Percentiles rank a stretch among this genome's conserved stretches.
These are phyloP conservation scores for Sugiyamaella neomexicana DNA, from an alignment of 1,139 yeast species.

Conservation along the genomic window DNA sequence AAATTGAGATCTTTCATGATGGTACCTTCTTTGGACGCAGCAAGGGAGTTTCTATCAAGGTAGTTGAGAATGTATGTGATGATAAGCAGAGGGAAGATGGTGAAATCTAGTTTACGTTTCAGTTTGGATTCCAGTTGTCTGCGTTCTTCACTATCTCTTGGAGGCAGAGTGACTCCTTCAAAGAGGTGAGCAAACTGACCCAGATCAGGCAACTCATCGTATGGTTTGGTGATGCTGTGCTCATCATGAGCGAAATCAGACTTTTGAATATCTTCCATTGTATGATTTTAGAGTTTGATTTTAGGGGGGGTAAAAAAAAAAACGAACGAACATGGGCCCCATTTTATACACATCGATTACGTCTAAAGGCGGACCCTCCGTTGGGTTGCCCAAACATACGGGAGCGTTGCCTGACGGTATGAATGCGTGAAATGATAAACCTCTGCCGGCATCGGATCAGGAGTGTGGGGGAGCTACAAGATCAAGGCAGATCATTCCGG, in stretches of 20 bases:
- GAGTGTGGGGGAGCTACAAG: too few species aligned
- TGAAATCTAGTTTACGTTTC: conserved; percentile 48
- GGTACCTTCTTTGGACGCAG: conserved; percentile 60
- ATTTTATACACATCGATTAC: neutral
- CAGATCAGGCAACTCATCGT: conserved; percentile 17
- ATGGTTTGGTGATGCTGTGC: conserved; percentile 5
- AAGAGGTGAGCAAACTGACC: conserved; percentile 23
- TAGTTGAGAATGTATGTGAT: conserved; percentile 59
- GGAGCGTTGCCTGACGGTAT: neutral
- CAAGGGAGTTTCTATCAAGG: conserved; percentile 61
- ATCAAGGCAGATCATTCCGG: too few species aligned
- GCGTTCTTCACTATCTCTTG: conserved; percentile 22
- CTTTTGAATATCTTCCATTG: conserved; percentile 10
- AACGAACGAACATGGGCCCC: neutral
- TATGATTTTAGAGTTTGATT: neutral
- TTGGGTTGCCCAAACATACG: neutral
- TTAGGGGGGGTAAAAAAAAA: too few species aligned
- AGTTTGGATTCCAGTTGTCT: conserved; percentile 19
- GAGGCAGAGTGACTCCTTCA: conserved; percentile 24
- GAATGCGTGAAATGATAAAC: too few species aligned
- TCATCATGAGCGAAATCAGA: conserved; percentile 7
- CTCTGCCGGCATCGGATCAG: too few species aligned
- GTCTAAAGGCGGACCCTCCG: neutral
- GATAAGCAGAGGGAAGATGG: conserved; percentile 57
- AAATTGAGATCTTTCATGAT: conserved; percentile 55